Percentiles rank a stretch among this genome's conserved stretches.
Evolutionary conservation across 1,139 yeast genomes (phyloP).

Genomic region (Blastobotrys proliferans): DNA sequence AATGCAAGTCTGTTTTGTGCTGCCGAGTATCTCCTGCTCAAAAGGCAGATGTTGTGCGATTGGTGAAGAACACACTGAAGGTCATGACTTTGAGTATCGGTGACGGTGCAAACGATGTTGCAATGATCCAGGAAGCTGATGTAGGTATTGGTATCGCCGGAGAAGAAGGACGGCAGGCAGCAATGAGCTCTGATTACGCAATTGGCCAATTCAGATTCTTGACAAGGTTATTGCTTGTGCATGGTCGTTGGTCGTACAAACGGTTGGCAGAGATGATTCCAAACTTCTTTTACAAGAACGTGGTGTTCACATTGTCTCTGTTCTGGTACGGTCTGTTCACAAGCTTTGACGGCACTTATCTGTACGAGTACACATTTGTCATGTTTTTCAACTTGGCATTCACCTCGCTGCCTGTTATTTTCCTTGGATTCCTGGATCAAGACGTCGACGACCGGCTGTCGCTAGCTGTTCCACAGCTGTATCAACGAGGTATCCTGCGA

Average conservation of each 20-base stretch:
- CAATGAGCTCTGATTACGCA: conserved; percentile 96
- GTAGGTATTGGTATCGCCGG: conserved; percentile 99
- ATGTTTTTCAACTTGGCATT: conserved; percentile 93
- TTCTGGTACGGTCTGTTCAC: conserved; percentile 91
- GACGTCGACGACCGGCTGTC: conserved; percentile 83
- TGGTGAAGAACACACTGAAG: conserved; percentile 75
- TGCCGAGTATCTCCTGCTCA: conserved; percentile 98
- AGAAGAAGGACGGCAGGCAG: conserved; percentile 98
- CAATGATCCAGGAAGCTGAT: conserved; percentile 98
- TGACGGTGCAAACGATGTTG: conserved; percentile 97
- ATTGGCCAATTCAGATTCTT: conserved; percentile 89
- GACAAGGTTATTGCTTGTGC: conserved; percentile 73
- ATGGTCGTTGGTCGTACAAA: conserved; percentile 95
- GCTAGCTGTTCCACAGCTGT: conserved; percentile 83
- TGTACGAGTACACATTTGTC: conserved; percentile 87
- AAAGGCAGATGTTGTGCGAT: conserved; percentile 89
- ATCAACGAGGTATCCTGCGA: conserved; percentile 78
- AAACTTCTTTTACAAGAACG: conserved; percentile 86
- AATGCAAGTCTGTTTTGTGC: conserved; percentile 88
- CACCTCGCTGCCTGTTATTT: conserved; percentile 88
- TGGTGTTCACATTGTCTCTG: conserved; percentile 77
- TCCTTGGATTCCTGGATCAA: conserved; percentile 88
- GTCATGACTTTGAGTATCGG: conserved; percentile 94
- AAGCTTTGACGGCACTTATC: conserved; percentile 85
- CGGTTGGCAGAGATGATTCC: conserved; percentile 94